A percentile compares a stretch with the other conserved stretches of the same genome.
Conservation (phyloP, 2,329 filamentous ascomycete genomes). For the Ophiognomonia clavigignenti-juglandacearum region DNA sequence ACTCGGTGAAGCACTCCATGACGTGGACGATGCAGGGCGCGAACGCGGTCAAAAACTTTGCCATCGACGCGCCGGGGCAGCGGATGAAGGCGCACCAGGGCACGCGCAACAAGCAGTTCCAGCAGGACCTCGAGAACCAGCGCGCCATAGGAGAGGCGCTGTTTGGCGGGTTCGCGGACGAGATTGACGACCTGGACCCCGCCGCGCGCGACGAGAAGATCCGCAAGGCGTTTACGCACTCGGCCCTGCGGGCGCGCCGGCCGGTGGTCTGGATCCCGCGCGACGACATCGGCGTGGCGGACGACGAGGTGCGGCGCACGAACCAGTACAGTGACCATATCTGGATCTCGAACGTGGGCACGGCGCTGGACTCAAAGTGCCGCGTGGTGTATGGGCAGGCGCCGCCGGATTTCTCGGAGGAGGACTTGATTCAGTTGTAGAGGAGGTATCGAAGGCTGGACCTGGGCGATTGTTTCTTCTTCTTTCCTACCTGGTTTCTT, state of each 20-base stretch:
- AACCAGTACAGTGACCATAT: constrained; percentile 71
- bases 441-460: too few relatives aligned
- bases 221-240: constrained; percentile 85
- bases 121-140: constrained; percentile 67
- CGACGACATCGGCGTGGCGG: constrained; percentile 83
- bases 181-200: constrained; percentile 89
- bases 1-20: constrained; percentile 35
- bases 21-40: constrained; percentile 45
- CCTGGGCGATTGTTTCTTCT: background rate
- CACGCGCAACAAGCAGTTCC: constrained; percentile 44
- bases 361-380: constrained; percentile 77
- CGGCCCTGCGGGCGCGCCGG: constrained; percentile 74
- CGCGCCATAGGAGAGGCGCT: constrained; percentile 71
- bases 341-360: constrained; percentile 93
- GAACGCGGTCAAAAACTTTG: constrained; percentile 42
- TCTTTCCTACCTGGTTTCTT: background rate
- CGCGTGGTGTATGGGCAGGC: constrained; percentile 80
- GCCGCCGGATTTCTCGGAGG: constrained; percentile 84
- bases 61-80: constrained; percentile 35
- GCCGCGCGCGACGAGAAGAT: constrained; percentile 84
- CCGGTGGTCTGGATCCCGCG: constrained; percentile 92
- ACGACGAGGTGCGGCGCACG: constrained; percentile 83
- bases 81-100: constrained; percentile 37
- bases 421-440: constrained; percentile 78
- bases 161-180: constrained; percentile 83